Base-by-base conservation (phyloP, 2,329 filamentous ascomycete genomes). In the Pseudophaeomoniella oleicola region DNA sequence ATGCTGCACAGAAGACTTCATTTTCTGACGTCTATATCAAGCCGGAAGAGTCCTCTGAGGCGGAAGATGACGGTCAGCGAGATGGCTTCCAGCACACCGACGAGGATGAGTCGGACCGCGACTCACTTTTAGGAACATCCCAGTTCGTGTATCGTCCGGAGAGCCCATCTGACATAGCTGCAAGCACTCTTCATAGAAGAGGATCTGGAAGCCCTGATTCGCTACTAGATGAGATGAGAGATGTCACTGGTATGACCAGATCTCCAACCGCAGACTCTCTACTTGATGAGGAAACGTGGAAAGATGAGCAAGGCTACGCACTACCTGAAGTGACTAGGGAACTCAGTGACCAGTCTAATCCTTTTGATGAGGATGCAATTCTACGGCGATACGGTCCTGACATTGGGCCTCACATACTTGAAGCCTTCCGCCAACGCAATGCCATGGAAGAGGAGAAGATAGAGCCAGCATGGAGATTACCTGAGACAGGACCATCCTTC, bases 381-480 rank as follows among this genome's bases (percentile, higher is more conserved):
- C 30, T 44, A 11, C 33, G 35, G 14, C 40, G 39, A 30, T 45
- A 44, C 32, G 42, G 45, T 11, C 38, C 35, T 4, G 11, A 42
- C 16, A 37, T 44, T 14, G 45, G 45, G 17, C 30, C 35, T 14
- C 40, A 44, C 30, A 42, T 47, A 9, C 27, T 49, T 18, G 35
- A 35, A 12, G 37, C 46, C 18, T 32, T 46, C 13, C 37, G 37
- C 31, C 36, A 37, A 37, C 36, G 37, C 9, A 42, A 39, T 22
- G 41, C 40, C 17, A 39, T 29, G 16, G 37, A 34, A 35, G 45
- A 49, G 40, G 42, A 40, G 32, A 42, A 46, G 31, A 44, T 49
- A 27, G 46, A 49, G 34, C 42, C 45, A 27, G 46, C 46, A 27
- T 49, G 46, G 46, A 46, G 45, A 9, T 41, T 49, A 18, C 46